Evolutionary conservation across 352 stramenopile species (phyloP).

Genomic region (Globisporangium paroecandrum): DNA sequence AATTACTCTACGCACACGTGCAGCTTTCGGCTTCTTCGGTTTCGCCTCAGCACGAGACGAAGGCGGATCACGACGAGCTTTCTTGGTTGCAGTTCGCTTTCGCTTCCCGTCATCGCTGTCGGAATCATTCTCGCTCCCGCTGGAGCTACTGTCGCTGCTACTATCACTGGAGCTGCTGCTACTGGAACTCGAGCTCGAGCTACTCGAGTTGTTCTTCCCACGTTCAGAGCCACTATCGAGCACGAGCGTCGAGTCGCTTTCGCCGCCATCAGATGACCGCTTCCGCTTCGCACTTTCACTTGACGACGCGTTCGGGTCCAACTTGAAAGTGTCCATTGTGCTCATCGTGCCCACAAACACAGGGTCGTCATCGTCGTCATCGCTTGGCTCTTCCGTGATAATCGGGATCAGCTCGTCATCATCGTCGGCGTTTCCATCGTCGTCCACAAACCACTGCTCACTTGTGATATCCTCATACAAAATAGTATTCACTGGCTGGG

Average conservation of each 20-base stretch:
- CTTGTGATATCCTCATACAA: neutral
- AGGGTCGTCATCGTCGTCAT: constrained; percentile 14
- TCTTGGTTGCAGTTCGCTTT: constrained; percentile 6
- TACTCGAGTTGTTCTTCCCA: constrained; percentile 22
- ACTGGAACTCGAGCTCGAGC: constrained; percentile 20
- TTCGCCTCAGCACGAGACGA: neutral
- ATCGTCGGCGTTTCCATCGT: constrained; percentile 9
- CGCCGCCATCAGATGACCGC: constrained; percentile 11
- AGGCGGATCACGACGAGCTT: constrained; percentile 11
- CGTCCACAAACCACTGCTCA: constrained; percentile 19
- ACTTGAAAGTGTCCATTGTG: neutral
- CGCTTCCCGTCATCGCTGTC: constrained; percentile 18
- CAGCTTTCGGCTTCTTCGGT: constrained; percentile 7
- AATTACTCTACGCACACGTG: constrained; percentile 24
- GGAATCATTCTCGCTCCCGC: constrained; percentile 15
- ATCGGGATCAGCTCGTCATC: constrained; percentile 15
- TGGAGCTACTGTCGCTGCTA: constrained; percentile 19
- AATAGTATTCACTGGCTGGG: neutral
- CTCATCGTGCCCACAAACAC: constrained; percentile 13
- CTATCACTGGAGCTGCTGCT: constrained; percentile 5
- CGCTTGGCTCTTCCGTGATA: constrained; percentile 1
- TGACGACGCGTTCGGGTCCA: neutral
- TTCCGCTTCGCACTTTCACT: constrained; percentile 10
- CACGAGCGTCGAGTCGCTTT: constrained; percentile 32
- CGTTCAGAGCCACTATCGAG: constrained; percentile 15